A percentile compares a stretch with the other conserved stretches of the same genome.
Evolutionary conservation across 2,329 filamentous ascomycete genomes (phyloP).

Genomic region (Colletotrichum sp.): DNA sequence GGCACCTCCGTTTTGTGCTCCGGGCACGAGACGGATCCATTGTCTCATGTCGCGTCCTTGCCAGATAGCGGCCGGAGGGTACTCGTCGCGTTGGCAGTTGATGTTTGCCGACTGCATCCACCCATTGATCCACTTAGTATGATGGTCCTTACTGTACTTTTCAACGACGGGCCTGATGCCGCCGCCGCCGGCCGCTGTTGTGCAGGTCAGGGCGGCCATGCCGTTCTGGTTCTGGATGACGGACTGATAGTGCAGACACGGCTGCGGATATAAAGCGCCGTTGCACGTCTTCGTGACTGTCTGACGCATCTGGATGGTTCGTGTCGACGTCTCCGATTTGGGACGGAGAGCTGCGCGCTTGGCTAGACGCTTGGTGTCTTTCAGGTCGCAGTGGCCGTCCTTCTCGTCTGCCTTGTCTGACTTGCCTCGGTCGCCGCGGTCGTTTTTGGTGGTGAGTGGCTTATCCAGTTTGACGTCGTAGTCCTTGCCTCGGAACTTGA

Average conservation of each 20-base stretch:
- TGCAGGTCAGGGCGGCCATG: background rate
- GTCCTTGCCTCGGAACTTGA: background rate
- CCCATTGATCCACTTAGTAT: slow-evolving; percentile 4
- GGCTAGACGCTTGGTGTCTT: background rate
- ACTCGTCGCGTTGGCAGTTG: slow-evolving; percentile 15
- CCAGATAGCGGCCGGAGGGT: slow-evolving; percentile 9
- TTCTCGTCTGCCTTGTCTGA: slow-evolving; percentile 38
- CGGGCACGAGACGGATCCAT: slow-evolving; percentile 10
- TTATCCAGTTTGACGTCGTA: slow-evolving; percentile 11
- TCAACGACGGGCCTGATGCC: background rate
- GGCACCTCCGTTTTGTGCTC: slow-evolving; percentile 9
- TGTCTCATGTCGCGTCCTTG: slow-evolving; percentile 7
- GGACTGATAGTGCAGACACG: slow-evolving; percentile 7
- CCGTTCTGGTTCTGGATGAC: background rate
- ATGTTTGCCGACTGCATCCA: background rate
- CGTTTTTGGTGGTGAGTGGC: background rate
- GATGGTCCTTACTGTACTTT: background rate
- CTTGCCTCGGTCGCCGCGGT: background rate
- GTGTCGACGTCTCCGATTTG: background rate
- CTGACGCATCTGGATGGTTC: background rate
- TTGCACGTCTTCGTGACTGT: background rate
- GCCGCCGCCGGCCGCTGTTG: background rate
- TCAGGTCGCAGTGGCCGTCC: slow-evolving; percentile 27
- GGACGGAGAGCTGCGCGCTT: background rate
- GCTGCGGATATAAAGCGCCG: background rate